Percentiles rank a stretch among this genome's conserved stretches.
Conservation (phyloP, 2,329 filamentous ascomycete genomes). For the Trichoderma arundinaceum region DNA sequence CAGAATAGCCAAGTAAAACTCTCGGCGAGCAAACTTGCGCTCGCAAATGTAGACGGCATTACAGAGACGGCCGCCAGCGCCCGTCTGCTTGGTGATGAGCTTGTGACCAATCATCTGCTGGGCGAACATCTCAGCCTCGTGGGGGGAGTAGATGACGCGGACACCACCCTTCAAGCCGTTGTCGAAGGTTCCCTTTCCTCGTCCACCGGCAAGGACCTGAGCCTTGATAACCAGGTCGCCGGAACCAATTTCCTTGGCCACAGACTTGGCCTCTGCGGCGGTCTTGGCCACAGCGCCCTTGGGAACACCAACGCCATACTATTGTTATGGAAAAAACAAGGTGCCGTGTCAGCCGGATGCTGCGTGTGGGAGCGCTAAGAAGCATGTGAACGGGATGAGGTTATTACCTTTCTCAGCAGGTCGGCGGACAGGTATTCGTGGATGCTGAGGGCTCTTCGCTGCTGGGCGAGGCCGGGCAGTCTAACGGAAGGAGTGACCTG, state of each 20-base stretch:
- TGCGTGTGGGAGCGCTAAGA: conserved; percentile 1
- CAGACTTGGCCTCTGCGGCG: conserved; percentile 84
- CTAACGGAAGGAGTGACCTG: conserved; percentile 55
- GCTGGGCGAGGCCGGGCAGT: conserved; percentile 72
- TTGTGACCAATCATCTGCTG: conserved; percentile 99
- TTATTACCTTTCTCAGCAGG: conserved; percentile 74
- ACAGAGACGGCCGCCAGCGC: conserved; percentile 89
- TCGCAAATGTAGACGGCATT: conserved; percentile 99
- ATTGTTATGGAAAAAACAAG: conserved; percentile 31
- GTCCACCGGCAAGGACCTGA: conserved; percentile 95
- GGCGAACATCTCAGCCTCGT: conserved; percentile 95
- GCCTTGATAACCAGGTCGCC: conserved; percentile 99
- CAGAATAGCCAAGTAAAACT: conserved; percentile 98
- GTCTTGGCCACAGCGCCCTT: conserved; percentile 85
- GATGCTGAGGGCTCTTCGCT: conserved; percentile 89
- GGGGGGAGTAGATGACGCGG: conserved; percentile 97
- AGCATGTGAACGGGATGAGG: conserved; percentile 14
- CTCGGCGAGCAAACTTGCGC: conserved; percentile 97
- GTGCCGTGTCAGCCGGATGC: conserved; percentile 32
- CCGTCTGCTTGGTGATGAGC: conserved; percentile 99
- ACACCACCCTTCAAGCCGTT: conserved; percentile 99
- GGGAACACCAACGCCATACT: conserved; percentile 96
- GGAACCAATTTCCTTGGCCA: conserved; percentile 87
- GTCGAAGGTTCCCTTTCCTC: conserved; percentile 97
- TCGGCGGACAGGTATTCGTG: conserved; percentile 98